These are phyloP conservation scores for Paraphoma chrysanthemicola DNA, from an alignment of 2,329 filamentous ascomycete species.

Conservation along the genomic window DNA sequence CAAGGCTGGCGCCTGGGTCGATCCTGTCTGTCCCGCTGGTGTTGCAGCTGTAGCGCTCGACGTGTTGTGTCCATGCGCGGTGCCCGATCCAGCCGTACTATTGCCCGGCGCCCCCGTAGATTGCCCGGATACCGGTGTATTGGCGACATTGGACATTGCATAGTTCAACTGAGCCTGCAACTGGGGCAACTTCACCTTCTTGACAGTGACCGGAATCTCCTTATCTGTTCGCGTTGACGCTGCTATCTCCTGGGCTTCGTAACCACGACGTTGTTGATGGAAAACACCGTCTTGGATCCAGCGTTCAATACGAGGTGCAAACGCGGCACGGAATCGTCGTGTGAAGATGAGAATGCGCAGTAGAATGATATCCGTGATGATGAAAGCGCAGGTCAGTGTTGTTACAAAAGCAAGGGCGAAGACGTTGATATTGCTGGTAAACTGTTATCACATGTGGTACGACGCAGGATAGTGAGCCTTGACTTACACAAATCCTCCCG, in stretches of 20 bases:
- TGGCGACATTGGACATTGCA: no score
- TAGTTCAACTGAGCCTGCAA: neutral
- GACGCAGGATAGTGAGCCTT: no score
- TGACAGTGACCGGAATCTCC: neutral
- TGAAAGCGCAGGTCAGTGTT: conserved; percentile 15
- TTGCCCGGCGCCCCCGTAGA: no score
- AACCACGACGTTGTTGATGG: conserved; percentile 33
- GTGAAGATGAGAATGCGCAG: conserved; percentile 26
- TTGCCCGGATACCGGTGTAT: no score
- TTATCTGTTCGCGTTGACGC: neutral
- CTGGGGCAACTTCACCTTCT: neutral
- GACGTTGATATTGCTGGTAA: conserved; percentile 29
- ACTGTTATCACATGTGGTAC: no score
- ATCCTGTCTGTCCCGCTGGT: no score
- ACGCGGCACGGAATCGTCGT: conserved; percentile 13
- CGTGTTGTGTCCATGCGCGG: no score
- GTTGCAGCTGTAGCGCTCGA: no score
- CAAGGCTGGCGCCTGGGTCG: no score
- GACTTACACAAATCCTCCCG: conserved; percentile 26
- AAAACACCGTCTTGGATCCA: conserved; percentile 37
- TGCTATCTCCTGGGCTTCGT: conserved; percentile 11
- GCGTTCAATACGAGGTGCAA: conserved; percentile 28
- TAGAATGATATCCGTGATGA: conserved; percentile 17
- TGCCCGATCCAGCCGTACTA: no score
- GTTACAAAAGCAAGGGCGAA: conserved; percentile 27